Conservation (phyloP, 2,329 filamentous ascomycete species). For the Pestalotiopsis sp. region DNA sequence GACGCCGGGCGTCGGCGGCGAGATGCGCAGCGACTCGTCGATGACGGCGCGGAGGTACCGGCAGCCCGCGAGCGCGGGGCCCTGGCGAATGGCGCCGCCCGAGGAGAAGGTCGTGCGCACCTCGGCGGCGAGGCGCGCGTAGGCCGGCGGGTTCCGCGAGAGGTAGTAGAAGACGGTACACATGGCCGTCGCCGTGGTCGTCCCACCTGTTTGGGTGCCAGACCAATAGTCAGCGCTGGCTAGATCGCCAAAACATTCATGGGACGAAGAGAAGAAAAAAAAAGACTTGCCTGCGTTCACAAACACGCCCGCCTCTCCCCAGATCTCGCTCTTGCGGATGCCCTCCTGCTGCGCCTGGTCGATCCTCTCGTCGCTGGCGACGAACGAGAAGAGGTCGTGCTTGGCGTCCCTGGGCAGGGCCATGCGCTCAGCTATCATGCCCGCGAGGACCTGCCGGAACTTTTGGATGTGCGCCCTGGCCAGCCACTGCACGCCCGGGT, state of each 20-base stretch:
- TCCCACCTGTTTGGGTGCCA: neutral
- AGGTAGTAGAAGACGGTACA: neutral
- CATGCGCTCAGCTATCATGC: neutral
- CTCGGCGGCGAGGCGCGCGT: constrained; percentile 18
- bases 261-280: too few relatives aligned
- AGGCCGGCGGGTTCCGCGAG: neutral
- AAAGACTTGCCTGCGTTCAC: neutral
- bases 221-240: neutral
- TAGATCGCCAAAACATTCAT: too few relatives aligned
- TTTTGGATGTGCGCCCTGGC: too few relatives aligned
- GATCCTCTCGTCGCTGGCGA: neutral
- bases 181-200: neutral
- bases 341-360: neutral
- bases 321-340: neutral
- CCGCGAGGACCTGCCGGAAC: neutral
- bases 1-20: constrained; percentile 13
- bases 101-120: constrained; percentile 19
- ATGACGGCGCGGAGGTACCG: constrained; percentile 23
- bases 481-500: too few relatives aligned
- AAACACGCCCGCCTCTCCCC: neutral
- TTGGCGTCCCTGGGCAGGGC: neutral
- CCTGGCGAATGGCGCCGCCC: constrained; percentile 15
- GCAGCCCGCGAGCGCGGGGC: constrained; percentile 15
- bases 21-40: constrained; percentile 23
- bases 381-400: neutral